Percentiles rank a stretch among this genome's conserved stretches.
These are phyloP conservation scores for Sporothrix luriei DNA, from an alignment of 2,329 filamentous ascomycete genomes.

Conservation along the genomic window DNA sequence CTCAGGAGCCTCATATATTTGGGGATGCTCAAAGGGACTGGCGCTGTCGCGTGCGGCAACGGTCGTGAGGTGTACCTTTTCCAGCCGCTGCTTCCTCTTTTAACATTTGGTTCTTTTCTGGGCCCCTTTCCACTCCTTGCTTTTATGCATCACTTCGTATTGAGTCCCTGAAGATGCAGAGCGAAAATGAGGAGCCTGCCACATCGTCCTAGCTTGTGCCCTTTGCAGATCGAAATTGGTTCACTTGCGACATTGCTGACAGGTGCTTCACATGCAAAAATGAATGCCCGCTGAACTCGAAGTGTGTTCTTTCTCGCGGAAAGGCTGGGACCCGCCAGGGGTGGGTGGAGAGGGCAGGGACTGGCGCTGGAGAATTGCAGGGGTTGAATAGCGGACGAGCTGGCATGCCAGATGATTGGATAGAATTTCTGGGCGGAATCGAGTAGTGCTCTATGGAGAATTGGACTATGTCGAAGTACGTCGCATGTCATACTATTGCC, in stretches of 20 bases:
- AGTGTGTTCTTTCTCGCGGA: neutral
- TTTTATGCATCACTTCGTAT: slow-evolving; percentile 8
- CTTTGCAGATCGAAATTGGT: slow-evolving; percentile 23
- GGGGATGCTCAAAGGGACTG: slow-evolving; percentile 7
- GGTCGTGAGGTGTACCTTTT: neutral
- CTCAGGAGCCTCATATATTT: neutral
- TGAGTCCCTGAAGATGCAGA: neutral
- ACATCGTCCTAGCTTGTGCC: slow-evolving; percentile 7
- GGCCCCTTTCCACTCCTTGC: neutral
- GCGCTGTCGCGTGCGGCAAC: neutral
- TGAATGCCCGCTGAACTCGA: neutral
- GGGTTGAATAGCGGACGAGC: slow-evolving; percentile 8
- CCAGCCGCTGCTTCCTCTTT: neutral
- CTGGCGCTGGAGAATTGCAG: slow-evolving; percentile 18
- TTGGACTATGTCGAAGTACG: too few relatives aligned
- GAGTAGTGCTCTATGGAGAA: too few relatives aligned
- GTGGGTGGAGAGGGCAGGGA: neutral
- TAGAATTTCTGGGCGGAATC: too few relatives aligned
- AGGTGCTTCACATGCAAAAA: slow-evolving; percentile 13
- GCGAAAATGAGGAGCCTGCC: neutral
- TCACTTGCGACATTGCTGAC: neutral
- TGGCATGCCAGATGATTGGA: slow-evolving; percentile 22
- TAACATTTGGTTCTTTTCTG: neutral
- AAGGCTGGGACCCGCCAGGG: neutral
- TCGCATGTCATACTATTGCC: too few relatives aligned